Percentiles rank a stretch among this genome's conserved stretches.
phyloP scores from a whole-genome alignment of 768 basidiomycete genomes.

The Holtermannia corniformis region DNA sequence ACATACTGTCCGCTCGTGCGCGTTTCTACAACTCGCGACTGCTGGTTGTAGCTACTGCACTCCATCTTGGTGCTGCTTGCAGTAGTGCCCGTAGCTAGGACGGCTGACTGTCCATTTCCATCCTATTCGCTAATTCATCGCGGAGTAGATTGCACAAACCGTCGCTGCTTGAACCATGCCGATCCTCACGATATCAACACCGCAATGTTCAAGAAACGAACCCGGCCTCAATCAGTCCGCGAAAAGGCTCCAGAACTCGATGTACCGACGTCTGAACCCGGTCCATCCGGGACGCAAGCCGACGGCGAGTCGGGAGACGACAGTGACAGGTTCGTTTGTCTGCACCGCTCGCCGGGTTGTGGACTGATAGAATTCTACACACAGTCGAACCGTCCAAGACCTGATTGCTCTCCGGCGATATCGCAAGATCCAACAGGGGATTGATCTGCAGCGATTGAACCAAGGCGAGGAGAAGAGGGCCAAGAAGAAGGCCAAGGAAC shows the following conservation, averaged over 20 bases:
- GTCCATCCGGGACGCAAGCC: neutral
- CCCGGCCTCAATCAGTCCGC: conserved; percentile 36
- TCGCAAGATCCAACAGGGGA: conserved; percentile 60
- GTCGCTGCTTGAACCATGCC: too few species aligned
- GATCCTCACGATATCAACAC: neutral
- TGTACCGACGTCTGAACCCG: conserved; percentile 1
- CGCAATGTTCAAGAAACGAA: conserved; percentile 43
- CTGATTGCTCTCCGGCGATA: conserved; percentile 75
- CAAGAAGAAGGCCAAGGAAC: conserved; percentile 54
- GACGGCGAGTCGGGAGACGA: conserved; percentile 22
- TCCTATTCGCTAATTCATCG: too few species aligned
- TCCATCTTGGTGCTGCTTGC: too few species aligned
- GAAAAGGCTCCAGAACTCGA: conserved; percentile 18
- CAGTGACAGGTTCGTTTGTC: conserved; percentile 13
- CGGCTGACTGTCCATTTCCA: too few species aligned
- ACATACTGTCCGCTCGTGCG: too few species aligned
- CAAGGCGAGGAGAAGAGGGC: conserved; percentile 60
- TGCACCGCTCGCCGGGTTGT: neutral
- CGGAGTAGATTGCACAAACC: too few species aligned
- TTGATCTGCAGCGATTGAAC: conserved; percentile 73
- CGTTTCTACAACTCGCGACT: too few species aligned
- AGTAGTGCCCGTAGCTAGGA: too few species aligned
- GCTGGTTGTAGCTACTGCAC: too few species aligned
- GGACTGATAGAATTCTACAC: neutral
- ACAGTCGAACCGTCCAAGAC: conserved; percentile 52